phyloP scores from a whole-genome alignment of 2,329 filamentous ascomycete genomes.

The Dactylellina leptospora region DNA sequence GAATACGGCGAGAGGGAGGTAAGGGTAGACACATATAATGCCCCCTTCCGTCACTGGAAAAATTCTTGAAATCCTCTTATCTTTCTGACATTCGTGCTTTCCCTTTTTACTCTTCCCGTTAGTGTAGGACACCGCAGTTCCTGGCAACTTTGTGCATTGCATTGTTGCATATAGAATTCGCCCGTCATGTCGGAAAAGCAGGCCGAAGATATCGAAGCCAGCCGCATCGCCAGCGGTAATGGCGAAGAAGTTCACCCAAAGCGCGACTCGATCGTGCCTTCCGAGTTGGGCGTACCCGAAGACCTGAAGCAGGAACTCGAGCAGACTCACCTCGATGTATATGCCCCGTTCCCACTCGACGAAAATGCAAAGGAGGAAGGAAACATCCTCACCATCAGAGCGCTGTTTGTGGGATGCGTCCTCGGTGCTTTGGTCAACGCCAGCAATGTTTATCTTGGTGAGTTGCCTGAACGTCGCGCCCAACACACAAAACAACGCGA shows the following conservation, averaged over 20 bases:
- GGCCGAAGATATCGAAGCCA: slow-evolving; percentile 47
- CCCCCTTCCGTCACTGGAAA: slow-evolving; percentile 9
- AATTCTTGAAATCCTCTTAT: slow-evolving; percentile 8
- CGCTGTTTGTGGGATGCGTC: slow-evolving; percentile 66
- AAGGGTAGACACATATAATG: slow-evolving; percentile 34
- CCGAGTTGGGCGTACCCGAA: slow-evolving; percentile 44
- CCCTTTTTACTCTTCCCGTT: slow-evolving; percentile 8
- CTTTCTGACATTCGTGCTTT: slow-evolving; percentile 42
- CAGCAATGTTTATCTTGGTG: slow-evolving; percentile 71
- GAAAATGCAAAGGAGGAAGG: slow-evolving; percentile 63
- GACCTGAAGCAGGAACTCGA: slow-evolving; percentile 48
- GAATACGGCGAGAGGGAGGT: background rate
- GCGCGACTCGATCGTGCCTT: slow-evolving; percentile 43
- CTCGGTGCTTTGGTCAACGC: slow-evolving; percentile 70
- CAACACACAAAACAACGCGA: slow-evolving; percentile 21
- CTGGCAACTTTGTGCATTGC: slow-evolving; percentile 12
- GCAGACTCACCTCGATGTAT: slow-evolving; percentile 54
- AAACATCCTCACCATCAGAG: slow-evolving; percentile 67
- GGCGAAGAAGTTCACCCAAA: slow-evolving; percentile 19
- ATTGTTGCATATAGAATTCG: slow-evolving; percentile 18
- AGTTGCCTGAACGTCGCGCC: slow-evolving; percentile 58
- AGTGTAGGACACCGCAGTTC: slow-evolving; percentile 20
- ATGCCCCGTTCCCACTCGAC: slow-evolving; percentile 61
- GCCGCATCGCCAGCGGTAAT: slow-evolving; percentile 8
- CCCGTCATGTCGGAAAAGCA: slow-evolving; percentile 46